Base-by-base conservation (phyloP, 169 alveolate genomes). In the Plasmodium chabaudi region DNA sequence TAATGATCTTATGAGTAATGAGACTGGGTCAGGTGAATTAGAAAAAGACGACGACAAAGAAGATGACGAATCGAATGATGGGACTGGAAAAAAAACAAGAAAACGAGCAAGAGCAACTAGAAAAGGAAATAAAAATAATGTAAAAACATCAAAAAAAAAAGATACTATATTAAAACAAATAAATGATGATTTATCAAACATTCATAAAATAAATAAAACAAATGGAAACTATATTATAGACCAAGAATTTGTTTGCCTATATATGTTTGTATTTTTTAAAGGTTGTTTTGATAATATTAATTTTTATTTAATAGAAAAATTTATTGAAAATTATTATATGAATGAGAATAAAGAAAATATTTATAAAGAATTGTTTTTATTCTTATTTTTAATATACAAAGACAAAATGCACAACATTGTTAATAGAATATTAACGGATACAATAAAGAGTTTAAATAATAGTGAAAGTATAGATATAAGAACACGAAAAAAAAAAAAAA, bases 251-350 rank as follows among this genome's bases (percentile, higher is more conserved):
- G 34, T 39, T n/a, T 70, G 86, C 49, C 64, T 86, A n/a, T 60
- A 86, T 72, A 17, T 86, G 79, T 86, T 49, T 42, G 27, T 19
- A 34, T 86, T 61, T 86, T 86, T 86, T 65, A 70, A 49, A 42
- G n/a, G 53, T 9, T 86, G 91, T 17, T 71, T 86, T 23, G 87
- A 86, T 21, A 71, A 70, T 23, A 47, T 86, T n/a, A 70, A 56
- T 86, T 86, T 86, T 86, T 86, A 86, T 59, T 70, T 71, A 47
- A 86, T 86, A 59, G 91, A 86, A 86, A 86, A 86, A 86, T 71
- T 70, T 71, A 68, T 86, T 34, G 87, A 86, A 65, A 68, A 65
- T 60, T 70, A 86, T 47, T 86, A 86, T 55, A 70, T 42, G 23
- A 86, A 59, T 73, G 68, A 86, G 2, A 63, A 73, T 47, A 86